Evolutionary conservation across 345 rosid genomes (phyloP).

Genomic region (Microthlaspi erraticum): DNA sequence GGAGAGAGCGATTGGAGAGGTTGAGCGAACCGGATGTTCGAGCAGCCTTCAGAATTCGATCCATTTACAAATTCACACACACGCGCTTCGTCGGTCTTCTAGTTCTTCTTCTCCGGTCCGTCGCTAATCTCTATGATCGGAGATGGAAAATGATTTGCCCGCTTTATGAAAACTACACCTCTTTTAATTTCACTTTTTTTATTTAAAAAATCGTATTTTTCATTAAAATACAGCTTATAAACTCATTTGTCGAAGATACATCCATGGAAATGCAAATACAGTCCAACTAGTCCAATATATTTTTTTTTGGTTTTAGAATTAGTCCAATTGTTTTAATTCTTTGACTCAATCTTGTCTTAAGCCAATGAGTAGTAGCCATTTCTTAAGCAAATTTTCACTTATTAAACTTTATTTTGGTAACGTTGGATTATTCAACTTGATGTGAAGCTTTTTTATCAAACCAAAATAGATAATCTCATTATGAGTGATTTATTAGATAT

Average conservation of each 20-base stretch:
- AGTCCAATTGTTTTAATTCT: too few relatives aligned
- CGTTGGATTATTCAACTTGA: conserved; percentile 34
- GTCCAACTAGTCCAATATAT: too few relatives aligned
- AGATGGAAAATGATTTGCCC: conserved; percentile 9
- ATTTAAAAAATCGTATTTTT: too few relatives aligned
- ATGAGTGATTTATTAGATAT: conserved; percentile 26
- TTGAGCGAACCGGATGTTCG: conserved; percentile 90
- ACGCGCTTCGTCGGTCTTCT: conserved; percentile 11
- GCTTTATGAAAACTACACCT: not conserved
- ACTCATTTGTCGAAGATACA: conserved; percentile 4
- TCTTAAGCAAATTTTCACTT: conserved; percentile 26
- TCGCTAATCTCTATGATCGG: conserved; percentile 1
- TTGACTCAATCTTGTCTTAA: conserved; percentile 4
- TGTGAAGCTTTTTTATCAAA: conserved; percentile 29
- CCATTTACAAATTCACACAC: conserved; percentile 50
- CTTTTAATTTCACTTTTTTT: not conserved
- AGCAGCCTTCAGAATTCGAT: conserved; percentile 82
- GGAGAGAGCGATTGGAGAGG: conserved; percentile 90
- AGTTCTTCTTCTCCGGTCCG: conserved; percentile 34
- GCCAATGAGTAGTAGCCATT: not conserved
- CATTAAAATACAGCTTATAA: not conserved
- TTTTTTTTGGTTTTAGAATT: too few relatives aligned
- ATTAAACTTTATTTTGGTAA: conserved; percentile 36
- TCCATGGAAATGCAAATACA: conserved; percentile 3
- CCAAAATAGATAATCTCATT: conserved; percentile 21